Conservation (phyloP, 768 basidiomycete species). For the Lentinula sp. region DNA sequence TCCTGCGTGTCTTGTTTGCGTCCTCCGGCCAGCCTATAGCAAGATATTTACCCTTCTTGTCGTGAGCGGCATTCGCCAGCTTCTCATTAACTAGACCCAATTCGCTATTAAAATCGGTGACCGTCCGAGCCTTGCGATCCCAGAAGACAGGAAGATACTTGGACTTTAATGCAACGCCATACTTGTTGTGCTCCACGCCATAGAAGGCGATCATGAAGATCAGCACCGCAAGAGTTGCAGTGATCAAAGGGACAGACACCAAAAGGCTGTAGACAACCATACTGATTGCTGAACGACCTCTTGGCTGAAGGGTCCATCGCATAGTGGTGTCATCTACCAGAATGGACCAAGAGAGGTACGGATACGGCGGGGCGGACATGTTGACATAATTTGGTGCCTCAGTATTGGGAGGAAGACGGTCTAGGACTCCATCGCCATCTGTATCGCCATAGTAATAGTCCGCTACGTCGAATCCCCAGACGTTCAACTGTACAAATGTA, state of each 20-base stretch:
- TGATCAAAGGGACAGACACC: conserved; percentile 76
- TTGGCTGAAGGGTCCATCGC: conserved; percentile 74
- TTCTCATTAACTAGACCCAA: conserved; percentile 60
- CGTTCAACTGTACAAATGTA: conserved; percentile 82
- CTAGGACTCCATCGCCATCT: conserved; percentile 82
- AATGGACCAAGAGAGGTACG: conserved; percentile 85
- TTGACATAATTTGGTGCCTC: conserved; percentile 85
- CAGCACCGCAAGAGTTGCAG: conserved; percentile 73
- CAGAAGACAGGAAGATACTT: conserved; percentile 90
- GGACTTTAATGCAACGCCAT: conserved; percentile 67
- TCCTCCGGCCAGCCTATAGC: conserved; percentile 97
- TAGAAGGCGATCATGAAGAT: conserved; percentile 97
- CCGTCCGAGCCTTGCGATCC: conserved; percentile 49
- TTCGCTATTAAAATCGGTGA: conserved; percentile 49
- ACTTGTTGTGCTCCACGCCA: conserved; percentile 91
- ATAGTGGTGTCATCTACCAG: conserved; percentile 72
- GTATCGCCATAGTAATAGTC: conserved; percentile 91
- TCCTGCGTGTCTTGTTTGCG: conserved; percentile 75
- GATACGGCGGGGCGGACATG: conserved; percentile 84
- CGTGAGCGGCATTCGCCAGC: conserved; percentile 47
- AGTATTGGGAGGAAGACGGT: conserved; percentile 87
- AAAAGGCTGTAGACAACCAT: conserved; percentile 87
- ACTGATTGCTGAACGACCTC: conserved; percentile 74
- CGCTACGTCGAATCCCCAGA: conserved; percentile 69
- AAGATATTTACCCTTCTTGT: conserved; percentile 42